These are phyloP conservation scores for Candida labiduridarum DNA, from an alignment of 1,139 yeast genomes.

Conservation along the genomic window DNA sequence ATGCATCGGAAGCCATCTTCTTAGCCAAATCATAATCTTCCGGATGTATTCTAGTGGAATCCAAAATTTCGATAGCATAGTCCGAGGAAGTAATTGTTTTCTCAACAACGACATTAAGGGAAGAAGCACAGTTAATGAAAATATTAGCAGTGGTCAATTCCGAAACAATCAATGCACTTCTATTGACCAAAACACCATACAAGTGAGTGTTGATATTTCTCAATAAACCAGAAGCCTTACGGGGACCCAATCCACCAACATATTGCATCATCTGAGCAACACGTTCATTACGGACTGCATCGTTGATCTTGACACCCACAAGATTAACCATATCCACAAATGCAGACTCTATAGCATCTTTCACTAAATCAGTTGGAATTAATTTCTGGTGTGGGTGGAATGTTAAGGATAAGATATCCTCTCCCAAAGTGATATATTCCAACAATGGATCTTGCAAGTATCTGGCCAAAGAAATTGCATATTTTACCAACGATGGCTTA, in stretches of 20 bases:
- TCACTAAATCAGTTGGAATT: slow-evolving; percentile 63
- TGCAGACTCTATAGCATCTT: slow-evolving; percentile 73
- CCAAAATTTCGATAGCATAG: slow-evolving; percentile 73
- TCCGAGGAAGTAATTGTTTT: slow-evolving; percentile 44
- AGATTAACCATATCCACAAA: slow-evolving; percentile 89
- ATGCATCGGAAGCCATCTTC: slow-evolving; percentile 97
- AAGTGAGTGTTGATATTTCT: slow-evolving; percentile 75
- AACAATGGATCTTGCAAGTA: slow-evolving; percentile 87
- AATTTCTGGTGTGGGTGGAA: slow-evolving; percentile 78
- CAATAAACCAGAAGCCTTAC: slow-evolving; percentile 86
- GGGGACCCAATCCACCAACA: slow-evolving; percentile 91
- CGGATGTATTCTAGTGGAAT: slow-evolving; percentile 95
- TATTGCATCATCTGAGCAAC: slow-evolving; percentile 72
- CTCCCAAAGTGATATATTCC: slow-evolving; percentile 83
- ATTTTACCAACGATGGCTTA: slow-evolving; percentile 78
- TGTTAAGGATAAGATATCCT: slow-evolving; percentile 68
- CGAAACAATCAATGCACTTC: slow-evolving; percentile 78
- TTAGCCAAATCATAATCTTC: slow-evolving; percentile 95
- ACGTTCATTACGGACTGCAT: slow-evolving; percentile 77
- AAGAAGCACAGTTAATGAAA: slow-evolving; percentile 91
- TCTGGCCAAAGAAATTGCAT: slow-evolving; percentile 87
- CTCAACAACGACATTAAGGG: slow-evolving; percentile 77
- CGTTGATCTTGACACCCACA: slow-evolving; percentile 93
- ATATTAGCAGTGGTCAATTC: slow-evolving; percentile 78
- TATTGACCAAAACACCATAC: slow-evolving; percentile 67